Conservation (phyloP, 1,284 basidiomycete genomes). For the Vanrija sp. region DNA sequence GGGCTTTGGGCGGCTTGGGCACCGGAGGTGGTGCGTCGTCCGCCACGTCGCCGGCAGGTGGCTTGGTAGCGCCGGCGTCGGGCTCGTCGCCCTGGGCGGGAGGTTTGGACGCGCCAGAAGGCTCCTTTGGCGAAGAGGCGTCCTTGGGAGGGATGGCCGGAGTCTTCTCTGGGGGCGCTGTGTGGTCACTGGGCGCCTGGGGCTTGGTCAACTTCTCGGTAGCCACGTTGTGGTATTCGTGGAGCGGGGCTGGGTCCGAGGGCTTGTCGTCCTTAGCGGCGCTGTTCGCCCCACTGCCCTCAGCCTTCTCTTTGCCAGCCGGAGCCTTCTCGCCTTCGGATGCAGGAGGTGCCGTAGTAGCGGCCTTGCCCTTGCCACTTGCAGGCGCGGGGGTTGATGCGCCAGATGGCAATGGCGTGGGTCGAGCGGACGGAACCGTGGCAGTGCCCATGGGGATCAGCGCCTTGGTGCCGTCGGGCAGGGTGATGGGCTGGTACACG, state of each 20-base stretch:
- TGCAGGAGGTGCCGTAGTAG: background rate
- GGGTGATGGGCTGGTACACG: slow-evolving; percentile 24
- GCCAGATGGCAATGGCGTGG: slow-evolving; percentile 20
- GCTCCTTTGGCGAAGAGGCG: background rate
- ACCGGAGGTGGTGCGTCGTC: background rate
- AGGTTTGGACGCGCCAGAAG: no score
- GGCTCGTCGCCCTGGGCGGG: no score
- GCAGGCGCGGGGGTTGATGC: background rate
- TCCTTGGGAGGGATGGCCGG: background rate
- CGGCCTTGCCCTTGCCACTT: slow-evolving; percentile 2
- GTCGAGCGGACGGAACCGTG: slow-evolving; percentile 27
- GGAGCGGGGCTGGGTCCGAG: no score
- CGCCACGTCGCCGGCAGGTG: background rate
- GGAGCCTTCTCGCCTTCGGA: no score
- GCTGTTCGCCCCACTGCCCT: background rate
- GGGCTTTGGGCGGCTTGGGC: background rate
- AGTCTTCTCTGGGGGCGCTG: background rate
- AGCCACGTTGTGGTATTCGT: no score
- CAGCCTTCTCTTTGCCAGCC: background rate
- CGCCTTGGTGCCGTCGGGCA: slow-evolving; percentile 32
- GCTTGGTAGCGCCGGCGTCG: background rate
- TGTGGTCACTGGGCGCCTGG: no score
- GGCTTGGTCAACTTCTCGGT: no score
- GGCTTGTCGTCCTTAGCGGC: background rate
- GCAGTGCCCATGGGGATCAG: slow-evolving; percentile 15